Base-by-base conservation (phyloP, 2,329 filamentous ascomycete species). In the Neofusicoccum kwambonambiense region DNA sequence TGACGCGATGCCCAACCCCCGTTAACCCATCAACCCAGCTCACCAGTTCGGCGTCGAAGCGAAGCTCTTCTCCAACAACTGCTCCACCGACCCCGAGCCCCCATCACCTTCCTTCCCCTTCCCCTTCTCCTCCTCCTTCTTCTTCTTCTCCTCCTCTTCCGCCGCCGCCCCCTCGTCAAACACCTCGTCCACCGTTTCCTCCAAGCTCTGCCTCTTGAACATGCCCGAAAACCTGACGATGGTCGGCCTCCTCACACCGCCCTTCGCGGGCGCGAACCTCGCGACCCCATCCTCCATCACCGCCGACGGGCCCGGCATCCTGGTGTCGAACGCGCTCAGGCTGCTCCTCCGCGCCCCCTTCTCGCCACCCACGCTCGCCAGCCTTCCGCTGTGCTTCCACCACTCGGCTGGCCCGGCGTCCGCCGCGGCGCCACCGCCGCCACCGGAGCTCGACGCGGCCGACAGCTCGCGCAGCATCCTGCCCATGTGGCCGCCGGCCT, bases 151-250 rank as follows among this genome's bases (percentile, higher is more conserved):
- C 8, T 44, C 52, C 22, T 57, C 52, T 15, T 44, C 54, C 6
- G 3, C 52, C 7, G 22, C 39, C 15, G 2, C 15, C 8, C 39
- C 54, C 22, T 58, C 54, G 13, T 58, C 54, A 15, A 44, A 22
- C 9, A 12, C 49, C 47, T 63, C 60, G 6, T 63, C 60, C n/a
- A 63, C 60, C 22, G 39, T 54, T 9, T 63, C 60, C 15, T 52
- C 39, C 37, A 63, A 12, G 11, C 49, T 54, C 49, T 63, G 37
- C n/a, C 60, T 22, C 22, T 63, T 63, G 22, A 63, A 37, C 37
- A 45, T 54, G 13, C 47, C 49, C 60, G 54, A 58, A 7, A 63
- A 63, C 60, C 49, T 17, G 22, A 63, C 60, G 8, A 63, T 63
- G 7, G 47, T 52, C 37, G 60, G 60, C 49, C 60, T 63, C 49